Evolutionary conservation across 768 basidiomycete species (phyloP).

Genomic region (Royoungia palumana): DNA sequence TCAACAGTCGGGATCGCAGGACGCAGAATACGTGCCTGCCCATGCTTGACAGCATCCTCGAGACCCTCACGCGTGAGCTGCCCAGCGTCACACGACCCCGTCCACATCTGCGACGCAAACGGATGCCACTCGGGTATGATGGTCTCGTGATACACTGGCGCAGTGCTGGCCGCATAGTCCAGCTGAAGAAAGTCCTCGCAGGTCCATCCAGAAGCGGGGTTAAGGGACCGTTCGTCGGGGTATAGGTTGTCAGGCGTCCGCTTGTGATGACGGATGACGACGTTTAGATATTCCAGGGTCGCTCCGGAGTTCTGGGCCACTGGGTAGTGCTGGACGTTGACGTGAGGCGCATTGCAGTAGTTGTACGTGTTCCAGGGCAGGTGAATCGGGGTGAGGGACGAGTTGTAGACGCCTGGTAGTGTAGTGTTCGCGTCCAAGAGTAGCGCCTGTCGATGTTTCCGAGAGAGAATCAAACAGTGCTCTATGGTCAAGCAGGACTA

Average conservation of each 20-base stretch:
- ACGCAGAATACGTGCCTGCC: slow-evolving; percentile 24
- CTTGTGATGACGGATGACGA: slow-evolving; percentile 49
- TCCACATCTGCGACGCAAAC: slow-evolving; percentile 42
- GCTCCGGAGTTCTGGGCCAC: slow-evolving; percentile 28
- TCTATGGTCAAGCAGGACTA: no score
- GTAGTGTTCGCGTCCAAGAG: neutral
- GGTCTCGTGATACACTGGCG: slow-evolving; percentile 40
- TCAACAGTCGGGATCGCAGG: no score
- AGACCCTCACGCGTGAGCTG: slow-evolving; percentile 46
- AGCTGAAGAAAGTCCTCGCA: slow-evolving; percentile 38
- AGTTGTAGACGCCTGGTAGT: slow-evolving; percentile 39
- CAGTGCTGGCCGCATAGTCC: slow-evolving; percentile 37
- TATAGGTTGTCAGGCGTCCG: slow-evolving; percentile 50
- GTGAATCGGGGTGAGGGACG: slow-evolving; percentile 39
- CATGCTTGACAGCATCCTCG: slow-evolving; percentile 41
- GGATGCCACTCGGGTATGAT: slow-evolving; percentile 41
- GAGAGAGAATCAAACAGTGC: no score
- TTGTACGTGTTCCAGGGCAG: slow-evolving; percentile 52
- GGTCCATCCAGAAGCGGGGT: slow-evolving; percentile 38
- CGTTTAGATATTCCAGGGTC: slow-evolving; percentile 40
- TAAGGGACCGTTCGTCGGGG: slow-evolving; percentile 40
- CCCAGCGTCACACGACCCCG: slow-evolving; percentile 47
- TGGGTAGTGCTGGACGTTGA: slow-evolving; percentile 38
- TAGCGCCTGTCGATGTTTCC: slow-evolving; percentile 1
- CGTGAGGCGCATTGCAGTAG: slow-evolving; percentile 50